Evolutionary conservation across 139 green algal species (phyloP).

Genomic region (Chlorella sorokiniana): DNA sequence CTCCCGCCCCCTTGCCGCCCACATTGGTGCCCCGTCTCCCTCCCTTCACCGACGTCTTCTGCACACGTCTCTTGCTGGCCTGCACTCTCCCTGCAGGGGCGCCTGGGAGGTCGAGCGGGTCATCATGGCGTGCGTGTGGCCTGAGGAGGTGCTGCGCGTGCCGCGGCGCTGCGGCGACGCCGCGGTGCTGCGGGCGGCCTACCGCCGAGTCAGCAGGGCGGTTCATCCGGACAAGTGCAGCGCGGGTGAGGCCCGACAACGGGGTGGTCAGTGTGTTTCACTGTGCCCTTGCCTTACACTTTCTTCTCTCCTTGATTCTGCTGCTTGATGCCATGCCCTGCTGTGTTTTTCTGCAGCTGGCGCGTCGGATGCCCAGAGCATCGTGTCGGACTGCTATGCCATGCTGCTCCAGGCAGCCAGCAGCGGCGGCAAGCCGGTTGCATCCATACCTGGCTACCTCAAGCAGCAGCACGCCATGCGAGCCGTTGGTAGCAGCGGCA

Average conservation of each 20-base stretch:
- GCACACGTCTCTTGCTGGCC: no score
- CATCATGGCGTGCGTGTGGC: slow-evolving; percentile 32
- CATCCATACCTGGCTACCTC: background rate
- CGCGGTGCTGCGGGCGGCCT: slow-evolving; percentile 22
- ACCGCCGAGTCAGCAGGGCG: slow-evolving; percentile 17
- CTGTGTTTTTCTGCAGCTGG: background rate
- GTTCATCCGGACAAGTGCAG: slow-evolving; percentile 39
- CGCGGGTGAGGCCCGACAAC: background rate
- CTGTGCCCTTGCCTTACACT: background rate
- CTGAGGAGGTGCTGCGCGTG: slow-evolving; percentile 42
- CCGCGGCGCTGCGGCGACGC: slow-evolving; percentile 9
- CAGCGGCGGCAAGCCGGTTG: background rate
- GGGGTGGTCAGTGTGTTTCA: background rate
- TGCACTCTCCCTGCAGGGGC: background rate
- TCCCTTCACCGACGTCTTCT: background rate
- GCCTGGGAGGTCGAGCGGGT: slow-evolving; percentile 39
- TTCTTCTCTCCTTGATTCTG: background rate
- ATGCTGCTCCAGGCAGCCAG: slow-evolving; percentile 16
- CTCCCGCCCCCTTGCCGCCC: background rate
- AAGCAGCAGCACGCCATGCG: background rate
- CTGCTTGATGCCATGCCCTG: background rate
- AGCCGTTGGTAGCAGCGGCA: background rate
- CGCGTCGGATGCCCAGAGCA: slow-evolving; percentile 28
- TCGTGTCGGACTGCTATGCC: slow-evolving; percentile 22
- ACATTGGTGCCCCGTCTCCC: background rate